A percentile compares a stretch with the other conserved stretches of the same genome.
These are phyloP conservation scores for Malus orientalis DNA, from an alignment of 306 rosid species.

Conservation along the genomic window DNA sequence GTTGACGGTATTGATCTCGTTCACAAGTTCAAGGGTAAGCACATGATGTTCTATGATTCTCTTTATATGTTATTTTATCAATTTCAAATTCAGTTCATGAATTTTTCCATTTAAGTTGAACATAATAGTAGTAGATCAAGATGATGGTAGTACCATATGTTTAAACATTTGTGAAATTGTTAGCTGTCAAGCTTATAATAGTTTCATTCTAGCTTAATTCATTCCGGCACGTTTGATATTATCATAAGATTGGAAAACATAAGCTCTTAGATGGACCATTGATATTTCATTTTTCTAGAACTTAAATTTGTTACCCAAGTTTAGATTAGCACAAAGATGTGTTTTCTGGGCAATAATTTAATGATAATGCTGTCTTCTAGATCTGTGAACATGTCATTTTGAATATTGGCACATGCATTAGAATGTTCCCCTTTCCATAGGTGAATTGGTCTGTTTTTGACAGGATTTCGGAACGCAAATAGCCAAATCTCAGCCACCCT, in stretches of 20 bases:
- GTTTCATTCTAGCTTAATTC: neutral
- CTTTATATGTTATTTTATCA: constrained; percentile 6
- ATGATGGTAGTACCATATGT: neutral
- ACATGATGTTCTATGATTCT: constrained; percentile 5
- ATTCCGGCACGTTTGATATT: neutral
- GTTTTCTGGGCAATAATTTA: neutral
- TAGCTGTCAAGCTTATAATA: neutral
- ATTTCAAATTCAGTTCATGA: neutral
- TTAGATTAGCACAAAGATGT: neutral
- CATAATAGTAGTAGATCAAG: neutral
- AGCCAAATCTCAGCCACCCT: constrained; percentile 86
- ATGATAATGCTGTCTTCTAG: neutral
- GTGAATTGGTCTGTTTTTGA: constrained; percentile 21
- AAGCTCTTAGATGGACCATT: neutral
- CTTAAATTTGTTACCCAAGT: neutral
- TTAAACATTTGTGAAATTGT: too few species aligned
- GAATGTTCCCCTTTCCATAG: constrained; percentile 4
- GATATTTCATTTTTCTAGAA: too few species aligned
- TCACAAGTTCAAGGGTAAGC: constrained; percentile 88
- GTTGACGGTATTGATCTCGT: constrained; percentile 79
- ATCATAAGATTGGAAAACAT: neutral
- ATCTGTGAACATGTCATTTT: neutral
- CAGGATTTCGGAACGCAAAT: constrained; percentile 84
- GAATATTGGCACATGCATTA: constrained; percentile 9
- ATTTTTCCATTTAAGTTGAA: neutral